phyloP scores from a whole-genome alignment of 768 basidiomycete species.

The Tylopilus balloui region DNA sequence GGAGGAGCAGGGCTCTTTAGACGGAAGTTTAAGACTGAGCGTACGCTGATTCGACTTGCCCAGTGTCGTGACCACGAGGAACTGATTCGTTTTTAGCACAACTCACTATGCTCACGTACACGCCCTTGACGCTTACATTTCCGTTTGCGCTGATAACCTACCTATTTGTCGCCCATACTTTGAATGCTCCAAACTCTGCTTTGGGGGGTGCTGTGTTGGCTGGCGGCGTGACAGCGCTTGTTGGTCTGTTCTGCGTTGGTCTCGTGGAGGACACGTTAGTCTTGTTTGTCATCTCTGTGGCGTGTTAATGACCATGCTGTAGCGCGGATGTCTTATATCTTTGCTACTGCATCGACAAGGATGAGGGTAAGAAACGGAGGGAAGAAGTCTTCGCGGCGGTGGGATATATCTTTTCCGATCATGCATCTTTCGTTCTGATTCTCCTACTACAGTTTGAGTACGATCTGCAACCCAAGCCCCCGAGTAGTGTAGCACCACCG shows the following conservation, averaged over 20 bases:
- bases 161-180: slow-evolving; percentile 82
- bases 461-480: slow-evolving; percentile 27
- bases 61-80: neutral
- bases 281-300: neutral
- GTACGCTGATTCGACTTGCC: slow-evolving; percentile 35
- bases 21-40: slow-evolving; percentile 52
- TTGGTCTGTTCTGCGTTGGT: slow-evolving; percentile 79
- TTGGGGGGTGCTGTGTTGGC: slow-evolving; percentile 72
- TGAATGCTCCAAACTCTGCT: slow-evolving; percentile 65
- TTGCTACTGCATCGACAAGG: slow-evolving; percentile 63
- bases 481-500: slow-evolving; percentile 9
- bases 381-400: slow-evolving; percentile 56
- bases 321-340: slow-evolving; percentile 65
- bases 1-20: slow-evolving; percentile 37
- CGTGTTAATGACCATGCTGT: neutral
- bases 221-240: slow-evolving; percentile 74
- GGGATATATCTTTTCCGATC: slow-evolving; percentile 18
- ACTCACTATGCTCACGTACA: slow-evolving; percentile 64
- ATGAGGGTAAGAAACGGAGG: slow-evolving; percentile 45
- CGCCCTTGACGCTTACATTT: slow-evolving; percentile 75
- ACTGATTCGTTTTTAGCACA: slow-evolving; percentile 39
- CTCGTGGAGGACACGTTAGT: slow-evolving; percentile 72
- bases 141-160: slow-evolving; percentile 82
- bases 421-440: slow-evolving; percentile 3
- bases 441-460: slow-evolving; percentile 37